Evolutionary conservation across 768 basidiomycete genomes (phyloP).

Genomic region (Pleurotus giganteus): DNA sequence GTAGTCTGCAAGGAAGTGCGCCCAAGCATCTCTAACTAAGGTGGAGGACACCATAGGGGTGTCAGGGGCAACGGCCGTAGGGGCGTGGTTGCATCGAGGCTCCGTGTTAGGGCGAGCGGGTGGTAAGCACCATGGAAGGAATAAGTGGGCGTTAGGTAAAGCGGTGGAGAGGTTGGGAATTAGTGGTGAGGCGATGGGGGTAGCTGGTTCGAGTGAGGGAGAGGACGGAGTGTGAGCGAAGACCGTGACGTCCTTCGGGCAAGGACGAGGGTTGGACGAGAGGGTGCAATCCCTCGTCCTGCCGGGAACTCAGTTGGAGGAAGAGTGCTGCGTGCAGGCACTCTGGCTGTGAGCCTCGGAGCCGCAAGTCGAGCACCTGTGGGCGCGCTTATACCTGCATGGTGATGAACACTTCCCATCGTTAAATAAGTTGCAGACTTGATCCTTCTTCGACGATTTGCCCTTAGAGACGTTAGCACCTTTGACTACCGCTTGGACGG

Average conservation of each 20-base stretch:
- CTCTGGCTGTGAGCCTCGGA: neutral
- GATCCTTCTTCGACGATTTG: neutral
- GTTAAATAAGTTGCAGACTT: neutral
- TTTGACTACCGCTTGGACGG: too few species aligned
- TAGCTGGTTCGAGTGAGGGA: neutral
- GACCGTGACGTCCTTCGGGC: too few species aligned
- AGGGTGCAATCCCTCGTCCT: neutral
- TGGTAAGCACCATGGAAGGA: conserved; percentile 10
- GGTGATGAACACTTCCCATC: neutral
- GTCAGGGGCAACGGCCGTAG: conserved; percentile 9
- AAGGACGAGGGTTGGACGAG: neutral
- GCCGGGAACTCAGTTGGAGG: neutral
- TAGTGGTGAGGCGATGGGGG: too few species aligned
- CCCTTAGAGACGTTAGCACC: neutral
- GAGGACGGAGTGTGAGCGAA: neutral
- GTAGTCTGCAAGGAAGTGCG: conserved; percentile 22
- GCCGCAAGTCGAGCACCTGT: neutral
- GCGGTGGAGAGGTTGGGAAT: neutral
- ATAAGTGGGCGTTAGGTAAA: conserved; percentile 11
- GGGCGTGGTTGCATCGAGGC: conserved; percentile 12
- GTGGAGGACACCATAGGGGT: conserved; percentile 7
- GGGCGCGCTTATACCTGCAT: neutral
- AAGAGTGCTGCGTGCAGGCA: neutral
- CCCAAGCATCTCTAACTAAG: conserved; percentile 15
- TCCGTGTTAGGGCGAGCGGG: conserved; percentile 15